These are phyloP conservation scores for Solanum rostratum DNA, from an alignment of 257 asterid genomes.

Conservation along the genomic window DNA sequence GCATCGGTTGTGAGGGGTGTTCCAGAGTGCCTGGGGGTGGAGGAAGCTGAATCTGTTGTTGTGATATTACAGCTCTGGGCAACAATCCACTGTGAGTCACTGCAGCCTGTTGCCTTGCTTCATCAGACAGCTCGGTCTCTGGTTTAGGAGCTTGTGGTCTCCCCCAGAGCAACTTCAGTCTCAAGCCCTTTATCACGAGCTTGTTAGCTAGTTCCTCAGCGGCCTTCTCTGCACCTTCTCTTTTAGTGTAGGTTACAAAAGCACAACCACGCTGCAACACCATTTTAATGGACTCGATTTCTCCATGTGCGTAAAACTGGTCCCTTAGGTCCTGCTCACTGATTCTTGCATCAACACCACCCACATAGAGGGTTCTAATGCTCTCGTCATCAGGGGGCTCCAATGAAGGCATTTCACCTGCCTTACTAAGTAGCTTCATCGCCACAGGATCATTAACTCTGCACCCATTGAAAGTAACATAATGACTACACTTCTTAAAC, in stretches of 20 bases:
- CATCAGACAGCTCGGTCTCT: slow-evolving; percentile 61
- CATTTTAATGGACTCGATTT: slow-evolving; percentile 86
- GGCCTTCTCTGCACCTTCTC: slow-evolving; percentile 97
- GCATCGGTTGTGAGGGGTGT: slow-evolving; percentile 45
- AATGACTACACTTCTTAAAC: background rate
- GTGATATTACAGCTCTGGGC: slow-evolving; percentile 87
- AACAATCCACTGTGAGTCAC: slow-evolving; percentile 76
- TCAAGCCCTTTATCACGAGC: slow-evolving; percentile 75
- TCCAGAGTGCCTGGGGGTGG: slow-evolving; percentile 45
- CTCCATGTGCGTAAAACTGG: slow-evolving; percentile 90
- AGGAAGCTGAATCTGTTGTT: slow-evolving; percentile 75
- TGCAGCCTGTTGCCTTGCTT: slow-evolving; percentile 64
- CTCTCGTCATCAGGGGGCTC: slow-evolving; percentile 95
- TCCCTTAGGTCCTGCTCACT: slow-evolving; percentile 84
- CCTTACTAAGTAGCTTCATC: slow-evolving; percentile 72
- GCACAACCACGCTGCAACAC: slow-evolving; percentile 92
- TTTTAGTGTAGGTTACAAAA: slow-evolving; percentile 77
- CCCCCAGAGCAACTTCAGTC: slow-evolving; percentile 96
- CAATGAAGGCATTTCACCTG: slow-evolving; percentile 97
- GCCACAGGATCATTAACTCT: slow-evolving; percentile 97
- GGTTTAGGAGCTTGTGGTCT: slow-evolving; percentile 67
- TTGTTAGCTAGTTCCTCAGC: slow-evolving; percentile 92
- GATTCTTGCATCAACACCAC: slow-evolving; percentile 86
- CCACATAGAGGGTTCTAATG: slow-evolving; percentile 88
- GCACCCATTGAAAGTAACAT: slow-evolving; percentile 9